Percentiles rank a stretch among this genome's conserved stretches.
These are phyloP conservation scores for Ceratocystis ficicola DNA, from an alignment of 2,329 filamentous ascomycete genomes.

Conservation along the genomic window DNA sequence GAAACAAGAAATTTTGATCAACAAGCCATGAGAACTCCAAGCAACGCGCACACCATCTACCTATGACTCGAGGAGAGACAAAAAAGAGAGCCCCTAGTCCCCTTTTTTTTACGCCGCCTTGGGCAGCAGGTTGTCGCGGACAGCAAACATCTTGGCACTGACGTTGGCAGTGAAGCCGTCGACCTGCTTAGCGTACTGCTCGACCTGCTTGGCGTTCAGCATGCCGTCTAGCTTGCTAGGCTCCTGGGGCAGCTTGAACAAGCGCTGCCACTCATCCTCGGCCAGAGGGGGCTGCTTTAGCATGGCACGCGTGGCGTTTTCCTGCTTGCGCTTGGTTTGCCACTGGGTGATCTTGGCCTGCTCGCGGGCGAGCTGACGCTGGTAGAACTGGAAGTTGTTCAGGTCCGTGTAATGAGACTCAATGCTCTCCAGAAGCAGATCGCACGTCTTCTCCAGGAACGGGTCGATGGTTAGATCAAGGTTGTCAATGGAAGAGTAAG, in stretches of 20 bases:
- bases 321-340: conserved; percentile 92
- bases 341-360: conserved; percentile 93
- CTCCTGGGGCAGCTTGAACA: conserved; percentile 96
- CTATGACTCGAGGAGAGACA: conserved; percentile 17
- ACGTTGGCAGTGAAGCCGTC: conserved; percentile 89
- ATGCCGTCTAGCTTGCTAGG: conserved; percentile 86
- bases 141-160: conserved; percentile 95
- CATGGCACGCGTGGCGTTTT: conserved; percentile 73
- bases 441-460: conserved; percentile 95
- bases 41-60: conserved; percentile 16
- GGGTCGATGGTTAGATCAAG: conserved; percentile 92
- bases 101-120: conserved; percentile 29
- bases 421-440: conserved; percentile 89
- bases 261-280: conserved; percentile 94
- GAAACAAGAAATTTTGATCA: conserved; percentile 24
- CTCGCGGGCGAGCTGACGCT: conserved; percentile 83
- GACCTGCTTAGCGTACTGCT: conserved; percentile 95
- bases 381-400: conserved; percentile 97
- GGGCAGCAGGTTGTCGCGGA: conserved; percentile 57
- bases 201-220: conserved; percentile 88
- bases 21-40: conserved; percentile 19
- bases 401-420: conserved; percentile 97
- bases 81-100: conserved; percentile 1
- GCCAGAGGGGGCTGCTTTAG: conserved; percentile 82
- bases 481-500: conserved; percentile 78